Evolutionary conservation across 1,139 yeast genomes (phyloP), one percentile per base, ranked within the genome.

Genomic region (Nematodospora anomalae): DNA sequence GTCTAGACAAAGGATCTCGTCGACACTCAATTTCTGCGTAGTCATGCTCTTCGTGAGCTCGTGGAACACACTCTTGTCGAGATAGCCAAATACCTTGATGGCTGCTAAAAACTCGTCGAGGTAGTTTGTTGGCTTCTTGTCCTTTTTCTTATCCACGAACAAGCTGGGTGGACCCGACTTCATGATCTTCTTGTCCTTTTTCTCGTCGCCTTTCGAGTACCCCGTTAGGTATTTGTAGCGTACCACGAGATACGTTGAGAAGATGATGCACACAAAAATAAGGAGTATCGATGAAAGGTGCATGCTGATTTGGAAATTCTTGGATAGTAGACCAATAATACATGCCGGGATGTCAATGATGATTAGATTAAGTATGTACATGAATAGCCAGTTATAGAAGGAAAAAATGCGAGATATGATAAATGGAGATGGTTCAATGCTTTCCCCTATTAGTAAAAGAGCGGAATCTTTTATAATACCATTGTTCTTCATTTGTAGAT

Each of bases 41-140:
- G 87, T 85, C 90, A 92, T 86, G 43, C 85, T 86, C 52, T 86
- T 83, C 4, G 97, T 90, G 48, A 92, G 70, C 52, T 90, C 97
- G 53, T 90, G 95, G 57, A 92, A 90, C 2, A 92, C 97, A 1
- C 86, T 84, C 41, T 83, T 74, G 49, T 92, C 98, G 38, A 92
- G 67, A 57, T 90, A 90, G 1, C 98, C 98, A 64, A 92, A 92
- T 13, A 92, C 87, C 60, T 88, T 89, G 46, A 92, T 87, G 1
- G 97, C 97, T 38, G 86, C 76, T 33, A 92, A 64, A 50, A 92
- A 92, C 54, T 90, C 96, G 56, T 92, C 97, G 40, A 92, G 65
- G 54, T 89, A 90, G 43, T 69, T 69, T 2, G 62, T 42, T 10
- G 56, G 32, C 13, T 47, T 16, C 57, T 42, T 27, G 45, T 48